A percentile compares a stretch with the other conserved stretches of the same genome.
Evolutionary conservation across 441 rosid species (phyloP).

Genomic region (Erodium trifolium): DNA sequence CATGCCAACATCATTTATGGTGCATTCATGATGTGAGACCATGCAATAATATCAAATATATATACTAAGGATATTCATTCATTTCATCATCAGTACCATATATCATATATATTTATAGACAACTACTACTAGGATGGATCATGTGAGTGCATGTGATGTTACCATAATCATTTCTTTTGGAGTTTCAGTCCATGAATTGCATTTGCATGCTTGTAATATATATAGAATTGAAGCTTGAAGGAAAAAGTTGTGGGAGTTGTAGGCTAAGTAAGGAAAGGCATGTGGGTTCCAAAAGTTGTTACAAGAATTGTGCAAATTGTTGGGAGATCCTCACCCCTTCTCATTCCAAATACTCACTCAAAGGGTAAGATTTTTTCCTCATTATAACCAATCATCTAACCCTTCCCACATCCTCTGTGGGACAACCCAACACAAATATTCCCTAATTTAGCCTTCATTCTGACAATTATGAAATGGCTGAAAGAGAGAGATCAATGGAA

Average conservation of each 20-base stretch:
- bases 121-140: no score
- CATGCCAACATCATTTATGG: slow-evolving; percentile 11
- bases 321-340: not conserved
- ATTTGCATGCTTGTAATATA: not conserved
- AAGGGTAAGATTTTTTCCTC: not conserved
- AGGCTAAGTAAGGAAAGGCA: not conserved
- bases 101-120: not conserved
- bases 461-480: not conserved
- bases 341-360: not conserved
- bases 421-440: slow-evolving; percentile 2
- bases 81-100: no score
- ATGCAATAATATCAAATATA: not conserved
- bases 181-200: no score
- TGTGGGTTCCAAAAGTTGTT: slow-evolving; percentile 1
- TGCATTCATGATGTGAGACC: slow-evolving; percentile 4
- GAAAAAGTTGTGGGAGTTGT: not conserved
- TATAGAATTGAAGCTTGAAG: not conserved
- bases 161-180: no score
- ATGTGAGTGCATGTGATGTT: no score
- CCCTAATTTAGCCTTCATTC: not conserved
- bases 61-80: not conserved
- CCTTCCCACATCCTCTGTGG: not conserved
- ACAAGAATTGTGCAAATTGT: not conserved
- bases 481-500: not conserved
- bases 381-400: not conserved